Base-by-base conservation (phyloP, 352 stramenopile genomes). In the Phytophthora constricta region DNA sequence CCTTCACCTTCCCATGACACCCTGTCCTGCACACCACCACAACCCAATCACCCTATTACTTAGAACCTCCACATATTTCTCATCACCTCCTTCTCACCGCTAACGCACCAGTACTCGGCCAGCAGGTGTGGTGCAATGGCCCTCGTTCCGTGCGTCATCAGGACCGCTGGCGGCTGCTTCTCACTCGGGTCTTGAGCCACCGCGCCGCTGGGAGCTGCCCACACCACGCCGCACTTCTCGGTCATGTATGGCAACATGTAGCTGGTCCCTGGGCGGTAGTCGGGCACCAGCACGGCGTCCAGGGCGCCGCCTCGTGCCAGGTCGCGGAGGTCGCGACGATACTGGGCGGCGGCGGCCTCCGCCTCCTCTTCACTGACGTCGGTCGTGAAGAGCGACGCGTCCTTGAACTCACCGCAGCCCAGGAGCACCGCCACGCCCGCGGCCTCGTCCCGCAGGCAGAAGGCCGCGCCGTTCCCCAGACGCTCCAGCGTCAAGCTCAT, bases 81-180 rank as follows among this genome's bases (percentile, higher is more conserved):
- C 16, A 9, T 9, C 23, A 47, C 3, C 27, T 10, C 37, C 41
- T 26, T 23, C 13, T 19, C 13, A 13, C 34, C 34, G 14, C 34
- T 16, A 42, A 16, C 63, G 50, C 33, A 92, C 86, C 84, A 93
- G 62, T 92, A 92, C 53, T 96, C 88, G 5, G 77, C 56, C 13
- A 96, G 70, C 2, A 93, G 53, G 65, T 90, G 85, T 11, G 88
- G 82, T 1, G 71, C 82, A 16, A 96, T 82, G 23, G 88, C 85
- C 63, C 86, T 77, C 14, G 88, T 96, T 0, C 75, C 80, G 50
- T 95, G 86, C n/a, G 86, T 93, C 76, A 93, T 80, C 20, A 91
- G 69, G 22, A 96, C 69, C 16, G 69, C 62, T 25, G 82, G 78
- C 22, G 84, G 54, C 5, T 68, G 58, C 42, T 75, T 72, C 51